Percentiles rank a stretch among this genome's conserved stretches.
These are phyloP conservation scores for Diversispora eburnea DNA, from an alignment of 192 early-diverging fungal genomes.

Conservation along the genomic window DNA sequence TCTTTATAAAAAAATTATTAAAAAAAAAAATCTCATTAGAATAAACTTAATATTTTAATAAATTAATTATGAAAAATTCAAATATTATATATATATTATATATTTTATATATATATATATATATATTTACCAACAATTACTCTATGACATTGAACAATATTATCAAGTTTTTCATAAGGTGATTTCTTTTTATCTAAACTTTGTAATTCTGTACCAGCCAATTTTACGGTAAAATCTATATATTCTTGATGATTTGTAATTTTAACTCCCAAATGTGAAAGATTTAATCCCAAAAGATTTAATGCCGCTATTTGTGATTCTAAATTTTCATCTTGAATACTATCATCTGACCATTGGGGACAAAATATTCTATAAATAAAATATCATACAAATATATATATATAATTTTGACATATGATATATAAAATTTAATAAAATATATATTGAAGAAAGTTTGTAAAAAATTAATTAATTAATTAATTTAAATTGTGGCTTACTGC, in stretches of 20 bases:
- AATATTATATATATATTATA: too few relatives aligned
- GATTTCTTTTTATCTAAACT: slow-evolving; percentile 29
- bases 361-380: slow-evolving; percentile 31
- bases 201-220: slow-evolving; percentile 35
- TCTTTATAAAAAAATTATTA: not conserved
- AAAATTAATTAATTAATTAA: not conserved
- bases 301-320: slow-evolving; percentile 60
- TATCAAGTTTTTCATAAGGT: slow-evolving; percentile 37
- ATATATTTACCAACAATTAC: slow-evolving; percentile 38
- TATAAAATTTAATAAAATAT: not conserved
- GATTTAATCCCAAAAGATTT: slow-evolving; percentile 50
- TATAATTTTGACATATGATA: not conserved
- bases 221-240: slow-evolving; percentile 32
- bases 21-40: not conserved
- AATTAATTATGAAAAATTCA: not conserved
- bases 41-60: not conserved
- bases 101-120: too few relatives aligned
- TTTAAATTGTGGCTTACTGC: slow-evolving; percentile 27
- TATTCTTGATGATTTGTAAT: slow-evolving; percentile 27
- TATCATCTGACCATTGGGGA: slow-evolving; percentile 45
- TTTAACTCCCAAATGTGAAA: slow-evolving; percentile 52
- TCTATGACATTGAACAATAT: slow-evolving; percentile 33
- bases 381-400: not conserved
- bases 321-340: slow-evolving; percentile 50
- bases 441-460: too few relatives aligned